A percentile compares a stretch with the other conserved stretches of the same genome.
Evolutionary conservation across 306 rosid species (phyloP).

Genomic region (Calophaca sinica): DNA sequence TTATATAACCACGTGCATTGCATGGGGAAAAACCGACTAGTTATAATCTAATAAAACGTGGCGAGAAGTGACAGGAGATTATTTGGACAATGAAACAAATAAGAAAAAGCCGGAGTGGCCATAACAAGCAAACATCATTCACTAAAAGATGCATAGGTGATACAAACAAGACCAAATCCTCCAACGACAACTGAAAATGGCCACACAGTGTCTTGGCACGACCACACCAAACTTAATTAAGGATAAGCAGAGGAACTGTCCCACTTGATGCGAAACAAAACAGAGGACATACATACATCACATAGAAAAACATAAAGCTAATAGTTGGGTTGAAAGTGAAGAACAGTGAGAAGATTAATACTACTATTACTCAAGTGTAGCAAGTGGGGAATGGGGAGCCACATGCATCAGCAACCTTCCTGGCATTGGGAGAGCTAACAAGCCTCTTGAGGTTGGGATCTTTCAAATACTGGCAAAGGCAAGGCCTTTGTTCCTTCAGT

Average conservation of each 20-base stretch:
- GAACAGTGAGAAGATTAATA: not conserved
- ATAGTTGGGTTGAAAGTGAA: not conserved
- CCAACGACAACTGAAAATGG: not conserved
- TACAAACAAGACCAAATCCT: conserved; percentile 6
- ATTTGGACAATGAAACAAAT: not conserved
- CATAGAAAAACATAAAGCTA: conserved; percentile 3
- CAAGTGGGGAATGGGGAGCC: conserved; percentile 61
- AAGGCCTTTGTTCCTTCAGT: conserved; percentile 62
- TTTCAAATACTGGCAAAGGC: conserved; percentile 66
- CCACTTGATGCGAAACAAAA: conserved; percentile 17
- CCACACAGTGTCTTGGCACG: not conserved
- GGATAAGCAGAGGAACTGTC: conserved; percentile 2
- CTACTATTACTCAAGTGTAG: conserved; percentile 1
- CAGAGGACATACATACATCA: not conserved
- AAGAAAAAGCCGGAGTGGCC: not conserved
- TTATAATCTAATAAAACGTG: no score
- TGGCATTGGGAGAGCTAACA: conserved; percentile 67
- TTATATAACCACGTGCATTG: no score
- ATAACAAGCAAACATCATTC: conserved; percentile 34
- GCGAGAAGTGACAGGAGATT: not conserved
- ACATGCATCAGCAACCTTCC: conserved; percentile 56
- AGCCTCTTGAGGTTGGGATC: conserved; percentile 62
- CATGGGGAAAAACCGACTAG: no score
- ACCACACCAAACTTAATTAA: conserved; percentile 12
- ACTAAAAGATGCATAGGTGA: conserved; percentile 3